A percentile compares a stretch with the other conserved stretches of the same genome.
phyloP scores from a whole-genome alignment of 805 yeast genomes.

The Candida odintsovae region DNA sequence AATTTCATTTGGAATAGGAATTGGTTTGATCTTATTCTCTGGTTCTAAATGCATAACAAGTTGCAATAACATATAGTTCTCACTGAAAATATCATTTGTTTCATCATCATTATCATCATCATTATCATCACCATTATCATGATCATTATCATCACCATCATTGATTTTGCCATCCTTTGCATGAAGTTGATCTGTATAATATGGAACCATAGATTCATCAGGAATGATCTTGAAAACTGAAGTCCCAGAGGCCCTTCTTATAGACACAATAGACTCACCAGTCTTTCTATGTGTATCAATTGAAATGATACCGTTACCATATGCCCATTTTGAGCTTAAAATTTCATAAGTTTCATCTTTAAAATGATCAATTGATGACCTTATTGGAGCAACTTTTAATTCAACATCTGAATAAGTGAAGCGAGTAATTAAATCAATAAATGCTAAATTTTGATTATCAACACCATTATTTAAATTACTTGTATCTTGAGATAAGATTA shows the following conservation, averaged over 20 bases:
- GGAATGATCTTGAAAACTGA: conserved; percentile 39
- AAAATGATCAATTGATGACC: conserved; percentile 21
- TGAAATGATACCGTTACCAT: conserved; percentile 52
- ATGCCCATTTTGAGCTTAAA: conserved; percentile 46
- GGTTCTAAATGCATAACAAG: conserved; percentile 38
- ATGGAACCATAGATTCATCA: conserved; percentile 33
- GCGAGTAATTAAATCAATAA: conserved; percentile 60
- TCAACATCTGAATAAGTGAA: conserved; percentile 63
- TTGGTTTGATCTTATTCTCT: conserved; percentile 32
- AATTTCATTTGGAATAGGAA: conserved; percentile 45
- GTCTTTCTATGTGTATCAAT: conserved; percentile 45
- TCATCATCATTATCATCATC: conserved; percentile 30
- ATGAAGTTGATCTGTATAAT: conserved; percentile 20
- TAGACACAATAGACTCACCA: conserved; percentile 46
- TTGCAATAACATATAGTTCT: conserved; percentile 49
- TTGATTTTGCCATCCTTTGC: too few relatives aligned
- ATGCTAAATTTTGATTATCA: conserved; percentile 45
- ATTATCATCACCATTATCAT: conserved; percentile 30
- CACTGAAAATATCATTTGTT: conserved; percentile 26
- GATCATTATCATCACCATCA: too few relatives aligned
- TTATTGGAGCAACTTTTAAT: conserved; percentile 33
- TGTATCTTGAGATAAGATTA: conserved; percentile 36
- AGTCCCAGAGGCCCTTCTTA: conserved; percentile 66
- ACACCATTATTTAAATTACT: conserved; percentile 21
- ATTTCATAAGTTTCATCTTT: conserved; percentile 15